Percentiles rank a stretch among this genome's conserved stretches.
phyloP scores from a whole-genome alignment of 2,329 filamentous ascomycete genomes.

The Metarhizium rileyi region DNA sequence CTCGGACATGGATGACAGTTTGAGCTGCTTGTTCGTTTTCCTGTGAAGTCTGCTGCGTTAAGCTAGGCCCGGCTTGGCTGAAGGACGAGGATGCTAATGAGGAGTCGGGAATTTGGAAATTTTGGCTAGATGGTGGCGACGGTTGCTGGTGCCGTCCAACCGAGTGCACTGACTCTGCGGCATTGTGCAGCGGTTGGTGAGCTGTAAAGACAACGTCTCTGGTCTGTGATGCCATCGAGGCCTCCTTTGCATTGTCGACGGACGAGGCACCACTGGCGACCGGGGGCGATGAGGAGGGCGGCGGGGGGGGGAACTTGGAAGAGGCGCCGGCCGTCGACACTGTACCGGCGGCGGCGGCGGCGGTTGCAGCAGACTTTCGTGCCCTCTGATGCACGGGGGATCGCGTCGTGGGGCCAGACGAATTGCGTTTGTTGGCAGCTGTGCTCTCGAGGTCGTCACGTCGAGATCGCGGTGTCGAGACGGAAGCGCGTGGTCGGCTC shows the following conservation, averaged over 20 bases:
- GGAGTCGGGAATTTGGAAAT: conserved; percentile 20
- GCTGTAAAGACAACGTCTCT: conserved; percentile 18
- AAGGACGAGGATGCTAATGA: not conserved
- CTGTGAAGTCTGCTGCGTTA: conserved; percentile 9
- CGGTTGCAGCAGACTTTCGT: not conserved
- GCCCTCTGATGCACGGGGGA: not conserved
- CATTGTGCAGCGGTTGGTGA: conserved; percentile 3
- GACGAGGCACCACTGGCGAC: conserved; percentile 25
- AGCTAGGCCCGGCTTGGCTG: not conserved
- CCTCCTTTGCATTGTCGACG: conserved; percentile 31
- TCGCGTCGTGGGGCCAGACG: not conserved
- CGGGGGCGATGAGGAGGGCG: conserved; percentile 42
- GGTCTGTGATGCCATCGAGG: conserved; percentile 38
- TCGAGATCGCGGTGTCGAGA: conserved; percentile 17
- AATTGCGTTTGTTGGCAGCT: not conserved
- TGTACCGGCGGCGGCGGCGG: conserved; percentile 1
- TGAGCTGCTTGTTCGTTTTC: conserved; percentile 30
- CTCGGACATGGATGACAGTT: conserved; percentile 66
- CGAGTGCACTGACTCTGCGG: conserved; percentile 12
- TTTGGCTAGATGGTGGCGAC: conserved; percentile 26
- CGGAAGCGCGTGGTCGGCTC: conserved; percentile 16
- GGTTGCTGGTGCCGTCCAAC: conserved; percentile 19
- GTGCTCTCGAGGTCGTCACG: conserved; percentile 10
- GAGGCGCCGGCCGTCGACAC: conserved; percentile 32
- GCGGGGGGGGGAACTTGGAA: conserved; percentile 41